These are phyloP conservation scores for Moringa oleifera DNA, from an alignment of 345 rosid species.

Conservation along the genomic window DNA sequence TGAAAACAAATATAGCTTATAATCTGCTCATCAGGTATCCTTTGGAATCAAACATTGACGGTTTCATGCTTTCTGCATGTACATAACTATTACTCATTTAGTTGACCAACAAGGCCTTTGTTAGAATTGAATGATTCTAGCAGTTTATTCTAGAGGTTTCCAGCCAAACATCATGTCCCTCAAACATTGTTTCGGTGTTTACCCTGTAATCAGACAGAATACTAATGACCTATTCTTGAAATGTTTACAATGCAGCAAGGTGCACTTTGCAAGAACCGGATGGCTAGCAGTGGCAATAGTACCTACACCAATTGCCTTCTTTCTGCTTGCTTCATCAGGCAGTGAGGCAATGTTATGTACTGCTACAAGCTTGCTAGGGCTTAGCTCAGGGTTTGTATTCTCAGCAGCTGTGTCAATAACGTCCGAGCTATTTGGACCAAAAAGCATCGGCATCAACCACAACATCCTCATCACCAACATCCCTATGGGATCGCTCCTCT, in stretches of 20 bases:
- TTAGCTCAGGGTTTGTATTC: constrained; percentile 74
- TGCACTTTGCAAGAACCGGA: constrained; percentile 68
- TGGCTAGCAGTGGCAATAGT: constrained; percentile 66
- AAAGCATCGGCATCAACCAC: constrained; percentile 75
- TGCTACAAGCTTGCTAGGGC: constrained; percentile 53
- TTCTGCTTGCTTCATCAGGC: constrained; percentile 45
- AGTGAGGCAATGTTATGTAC: constrained; percentile 32
- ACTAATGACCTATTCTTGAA: too few relatives aligned
- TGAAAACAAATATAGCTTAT: background rate
- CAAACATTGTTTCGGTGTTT: background rate
- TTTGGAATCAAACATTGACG: background rate
- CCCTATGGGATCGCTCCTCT: constrained; percentile 77
- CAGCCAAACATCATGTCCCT: too few relatives aligned
- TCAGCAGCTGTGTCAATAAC: constrained; percentile 81
- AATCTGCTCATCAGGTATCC: too few relatives aligned
- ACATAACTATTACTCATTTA: background rate
- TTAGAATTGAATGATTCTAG: too few relatives aligned
- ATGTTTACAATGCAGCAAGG: constrained; percentile 49
- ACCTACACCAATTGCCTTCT: constrained; percentile 71
- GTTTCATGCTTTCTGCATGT: background rate
- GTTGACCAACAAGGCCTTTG: too few relatives aligned
- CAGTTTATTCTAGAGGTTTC: too few relatives aligned
- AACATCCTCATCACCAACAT: constrained; percentile 89
- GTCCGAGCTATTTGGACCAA: constrained; percentile 78
- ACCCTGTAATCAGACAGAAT: too few relatives aligned